These are phyloP conservation scores for Mucor racemosus DNA, from an alignment of 371 early-diverging fungal species.

Conservation along the genomic window DNA sequence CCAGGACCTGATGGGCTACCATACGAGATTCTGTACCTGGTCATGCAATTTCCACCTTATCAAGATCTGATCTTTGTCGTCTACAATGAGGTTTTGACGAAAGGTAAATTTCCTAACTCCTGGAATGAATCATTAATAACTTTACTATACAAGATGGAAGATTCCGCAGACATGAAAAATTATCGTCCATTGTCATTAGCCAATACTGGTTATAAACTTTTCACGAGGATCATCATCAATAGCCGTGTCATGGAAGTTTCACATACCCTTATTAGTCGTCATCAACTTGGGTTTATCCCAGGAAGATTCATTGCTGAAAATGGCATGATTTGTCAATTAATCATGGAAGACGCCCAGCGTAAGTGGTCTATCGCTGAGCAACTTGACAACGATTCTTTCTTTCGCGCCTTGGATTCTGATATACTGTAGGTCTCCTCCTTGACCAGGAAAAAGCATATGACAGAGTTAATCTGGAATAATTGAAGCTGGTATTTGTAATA, in stretches of 20 bases:
- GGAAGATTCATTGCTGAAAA: conserved; percentile 15
- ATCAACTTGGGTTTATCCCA: conserved; percentile 17
- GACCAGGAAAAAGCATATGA: conserved; percentile 31
- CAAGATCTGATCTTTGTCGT: background rate
- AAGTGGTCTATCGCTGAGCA: background rate
- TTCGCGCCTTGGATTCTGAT: background rate
- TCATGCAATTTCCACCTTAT: background rate
- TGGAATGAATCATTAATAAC: conserved; percentile 4
- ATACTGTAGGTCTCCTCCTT: conserved; percentile 15
- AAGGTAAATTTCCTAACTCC: background rate
- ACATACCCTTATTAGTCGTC: background rate
- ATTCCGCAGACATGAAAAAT: conserved; percentile 12
- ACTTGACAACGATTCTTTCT: background rate
- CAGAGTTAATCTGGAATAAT: conserved; percentile 17
- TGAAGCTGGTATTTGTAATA: background rate
- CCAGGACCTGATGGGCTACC: conserved; percentile 8
- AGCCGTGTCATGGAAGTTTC: background rate
- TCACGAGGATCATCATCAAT: background rate
- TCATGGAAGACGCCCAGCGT: background rate
- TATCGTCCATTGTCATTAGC: conserved; percentile 27
- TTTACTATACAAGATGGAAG: conserved; percentile 12
- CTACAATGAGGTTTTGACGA: background rate
- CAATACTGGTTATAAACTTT: conserved; percentile 12
- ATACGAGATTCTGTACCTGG: background rate
- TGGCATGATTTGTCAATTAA: background rate